Evolutionary conservation across 2,329 filamentous ascomycete genomes (phyloP), one percentile per base, ranked within the genome.

Genomic region (Penicillium psychrosexuale): DNA sequence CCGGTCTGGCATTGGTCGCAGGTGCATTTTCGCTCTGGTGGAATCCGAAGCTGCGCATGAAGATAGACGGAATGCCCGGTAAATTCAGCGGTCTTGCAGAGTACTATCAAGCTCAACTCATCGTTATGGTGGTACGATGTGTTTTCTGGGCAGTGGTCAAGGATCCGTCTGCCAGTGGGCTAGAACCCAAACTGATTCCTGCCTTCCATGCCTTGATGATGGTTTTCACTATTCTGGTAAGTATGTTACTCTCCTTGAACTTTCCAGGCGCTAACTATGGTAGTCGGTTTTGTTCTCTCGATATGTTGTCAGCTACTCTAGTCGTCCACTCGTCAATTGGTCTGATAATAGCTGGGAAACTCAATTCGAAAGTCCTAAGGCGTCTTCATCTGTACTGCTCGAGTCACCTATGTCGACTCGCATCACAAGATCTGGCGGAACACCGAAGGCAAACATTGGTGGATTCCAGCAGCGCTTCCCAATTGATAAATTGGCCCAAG

Each of bases 1-100:
- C 72, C 44, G 70, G 71, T 6, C 46, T 72, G 42, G 63, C 74
- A n/a, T 66, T 80, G 42, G 53, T 76, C n/a, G 61, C 73, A 5
- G 76, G 75, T 12, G 66, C 76, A 40, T 51, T 78, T 27, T 77
- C 75, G 6, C 63, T 78, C 8, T 80, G 78, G 78, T 80, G 77
- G 75, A 80, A 80, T 57, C 78, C 77, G 8, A 75, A 73, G 52
- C 63, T 79, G 61, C 72, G 73, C 55, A 60, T 74, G 44, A 78
- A 77, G 61, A 64, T 79, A 13, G 68, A 73, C 51, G 75, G 75
- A 37, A 65, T 69, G 58, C 69, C 67, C 40, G 76, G 75, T 8
- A 70, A 74, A 15, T 70, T 80, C 38, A 53, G 66, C 33, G 76
- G 77, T 3, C 66, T 78, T 33, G 66, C 68, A 13, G 72, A 78